phyloP scores from a whole-genome alignment of 2,329 filamentous ascomycete species.

The Aspergillus sp. region DNA sequence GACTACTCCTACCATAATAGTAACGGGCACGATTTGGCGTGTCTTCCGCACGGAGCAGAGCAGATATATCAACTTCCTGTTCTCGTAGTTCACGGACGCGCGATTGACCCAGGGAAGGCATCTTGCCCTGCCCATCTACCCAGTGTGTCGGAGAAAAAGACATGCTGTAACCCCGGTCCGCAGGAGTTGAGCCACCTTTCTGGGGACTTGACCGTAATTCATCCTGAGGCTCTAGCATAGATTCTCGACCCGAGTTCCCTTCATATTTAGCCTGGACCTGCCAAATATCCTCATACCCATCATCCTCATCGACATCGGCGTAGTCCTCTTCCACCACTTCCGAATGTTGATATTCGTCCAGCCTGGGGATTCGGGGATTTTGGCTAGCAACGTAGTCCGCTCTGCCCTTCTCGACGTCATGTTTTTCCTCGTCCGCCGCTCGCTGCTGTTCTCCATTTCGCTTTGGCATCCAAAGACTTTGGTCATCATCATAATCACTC shows the following conservation, averaged over 20 bases:
- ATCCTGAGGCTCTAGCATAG: slow-evolving; percentile 17
- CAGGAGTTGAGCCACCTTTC: slow-evolving; percentile 28
- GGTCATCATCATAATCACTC: not conserved
- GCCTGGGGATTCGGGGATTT: not conserved
- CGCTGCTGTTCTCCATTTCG: not conserved
- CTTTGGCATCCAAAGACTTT: not conserved
- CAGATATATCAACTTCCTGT: slow-evolving; percentile 35
- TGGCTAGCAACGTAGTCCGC: not conserved
- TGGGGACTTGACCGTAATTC: slow-evolving; percentile 31
- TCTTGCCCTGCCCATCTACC: slow-evolving; percentile 26
- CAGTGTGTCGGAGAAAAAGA: slow-evolving; percentile 32
- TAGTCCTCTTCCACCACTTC: not conserved
- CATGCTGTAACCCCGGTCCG: slow-evolving; percentile 20
- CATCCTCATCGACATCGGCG: slow-evolving; percentile 19
- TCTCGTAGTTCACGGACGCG: slow-evolving; percentile 35
- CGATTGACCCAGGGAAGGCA: slow-evolving; percentile 31
- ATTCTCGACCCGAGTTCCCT: slow-evolving; percentile 25
- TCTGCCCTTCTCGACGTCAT: not conserved
- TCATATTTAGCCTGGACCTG: slow-evolving; percentile 45
- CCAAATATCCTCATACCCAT: slow-evolving; percentile 49
- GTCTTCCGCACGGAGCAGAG: slow-evolving; percentile 30
- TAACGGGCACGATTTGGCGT: slow-evolving; percentile 39
- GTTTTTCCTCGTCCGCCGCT: not conserved
- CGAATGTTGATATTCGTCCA: not conserved
- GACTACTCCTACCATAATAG: slow-evolving; percentile 24